A percentile compares a stretch with the other conserved stretches of the same genome.
These are phyloP conservation scores for Naganishia albida DNA, from an alignment of 1,284 basidiomycete genomes.

Conservation along the genomic window DNA sequence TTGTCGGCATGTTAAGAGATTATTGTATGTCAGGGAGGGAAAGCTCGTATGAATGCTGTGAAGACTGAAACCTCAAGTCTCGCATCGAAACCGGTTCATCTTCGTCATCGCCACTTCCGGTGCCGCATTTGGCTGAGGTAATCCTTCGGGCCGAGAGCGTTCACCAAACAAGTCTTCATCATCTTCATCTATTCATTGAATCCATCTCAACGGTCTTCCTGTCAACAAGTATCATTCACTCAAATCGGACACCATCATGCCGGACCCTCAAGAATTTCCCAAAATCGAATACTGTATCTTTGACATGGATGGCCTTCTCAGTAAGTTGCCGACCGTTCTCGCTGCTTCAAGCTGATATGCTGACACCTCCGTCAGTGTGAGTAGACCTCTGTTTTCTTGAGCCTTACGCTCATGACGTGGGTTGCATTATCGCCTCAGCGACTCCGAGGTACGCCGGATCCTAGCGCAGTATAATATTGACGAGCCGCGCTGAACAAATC, in stretches of 20 bases:
- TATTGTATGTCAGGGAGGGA: too few relatives aligned
- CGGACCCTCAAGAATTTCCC: conserved; percentile 29
- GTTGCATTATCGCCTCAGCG: conserved; percentile 2
- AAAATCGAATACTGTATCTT: conserved; percentile 54
- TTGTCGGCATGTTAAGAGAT: conserved; percentile 59
- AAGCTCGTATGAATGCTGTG: too few relatives aligned
- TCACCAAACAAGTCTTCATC: too few relatives aligned
- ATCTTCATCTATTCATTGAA: too few relatives aligned
- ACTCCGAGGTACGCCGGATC: conserved; percentile 31
- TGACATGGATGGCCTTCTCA: conserved; percentile 54
- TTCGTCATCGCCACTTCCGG: conserved; percentile 8
- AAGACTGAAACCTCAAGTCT: too few relatives aligned
- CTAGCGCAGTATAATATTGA: too few relatives aligned
- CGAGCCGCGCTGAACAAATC: background rate
- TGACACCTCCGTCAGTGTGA: conserved; percentile 11
- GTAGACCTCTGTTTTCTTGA: background rate
- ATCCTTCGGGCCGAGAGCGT: too few relatives aligned
- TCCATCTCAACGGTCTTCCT: too few relatives aligned
- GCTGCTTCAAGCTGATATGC: background rate
- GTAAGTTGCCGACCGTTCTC: background rate
- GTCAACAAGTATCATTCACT: too few relatives aligned
- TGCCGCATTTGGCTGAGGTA: too few relatives aligned
- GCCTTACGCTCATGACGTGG: background rate
- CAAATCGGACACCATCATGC: conserved; percentile 19
- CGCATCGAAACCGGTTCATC: background rate